Base-by-base conservation (phyloP, 768 basidiomycete genomes). In the Suillus placidus region DNA sequence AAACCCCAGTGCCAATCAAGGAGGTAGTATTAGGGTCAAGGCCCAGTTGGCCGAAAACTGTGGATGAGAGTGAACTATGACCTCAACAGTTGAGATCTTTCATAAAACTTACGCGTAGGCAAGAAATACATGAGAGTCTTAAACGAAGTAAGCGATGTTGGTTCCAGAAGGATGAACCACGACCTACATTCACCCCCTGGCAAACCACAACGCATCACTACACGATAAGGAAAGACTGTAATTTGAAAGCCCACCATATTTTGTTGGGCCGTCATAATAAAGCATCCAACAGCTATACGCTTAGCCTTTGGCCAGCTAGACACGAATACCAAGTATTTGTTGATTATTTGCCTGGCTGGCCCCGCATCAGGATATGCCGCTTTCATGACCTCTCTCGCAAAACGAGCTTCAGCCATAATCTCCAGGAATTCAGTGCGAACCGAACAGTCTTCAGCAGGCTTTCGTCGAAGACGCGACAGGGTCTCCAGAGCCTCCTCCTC, bases 11-110 rank as follows among this genome's bases (percentile, higher is more conserved):
- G n/a, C 81, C 81, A 12, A 82, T 67, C 9, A 82, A 65, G 9
- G 81, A 81, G 1, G 81, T 78, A 1, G 81, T 81, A 43, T 75
- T 79, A 0, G 76, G 77, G 26, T 79, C 73, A 40, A 82, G 68
- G n/a, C 79, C 80, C n/a, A 82, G 64, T 62, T 80, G 78, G 60
- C 76, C 71, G 63, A 82, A 81, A 43, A 82, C 81, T 72, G 64
- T 7, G 69, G 68, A 61, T 75, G 70, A 68, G 68, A 68, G 34
- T 67, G 4, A 57, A 23, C 40, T 37, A 18, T 58, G 30, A 18
- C 30, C 10, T 13, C 8, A 20, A 30, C 38, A 30, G 26, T 60
- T 20, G 6, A 12, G 2, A 30, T 13, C 2, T 12, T 30, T 60
- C 2, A 18, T 30, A 12, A 18, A 13, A 20, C 43, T 47, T 20